Base-by-base conservation (phyloP, 78 protist species). In the Anaeramoeba flamelloides region DNA sequence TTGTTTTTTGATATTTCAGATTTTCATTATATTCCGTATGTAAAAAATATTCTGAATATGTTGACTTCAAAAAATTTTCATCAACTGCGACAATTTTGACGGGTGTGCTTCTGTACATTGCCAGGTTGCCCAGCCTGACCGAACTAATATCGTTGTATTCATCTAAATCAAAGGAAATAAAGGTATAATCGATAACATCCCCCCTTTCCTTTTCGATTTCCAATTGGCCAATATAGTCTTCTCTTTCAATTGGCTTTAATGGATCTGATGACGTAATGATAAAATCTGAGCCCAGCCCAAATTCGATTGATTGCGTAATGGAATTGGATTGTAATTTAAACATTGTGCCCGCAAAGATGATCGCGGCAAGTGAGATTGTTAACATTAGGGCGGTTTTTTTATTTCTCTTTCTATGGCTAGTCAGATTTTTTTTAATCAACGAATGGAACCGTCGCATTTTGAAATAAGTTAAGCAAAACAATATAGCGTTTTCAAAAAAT, bases 321-420 rank as follows among this genome's bases (percentile, higher is more conserved):
- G 84, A 40, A 38, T 33, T 32, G 3, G 89, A 86, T 32, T 87
- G 90, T 36, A 90, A 86, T 30, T 86, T 4, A 77, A 92, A 92
- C 39, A 87, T 77, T 17, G 89, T 79, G 4, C 92, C 94, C n/a
- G 89, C 91, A 80, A 91, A 92, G 39, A 92, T 88, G 75, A 92
- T 82, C 69, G 84, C 88, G 2, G 94, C 86, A 34, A 89, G 12
- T 36, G 86, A 36, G 2, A 81, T 82, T 2, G 93, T 91, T 34
- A 92, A 87, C 92, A 92, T 91, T 8, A 91, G 41, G 30, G 88
- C 91, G 2, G 96, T 91, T 82, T 90, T 92, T 40, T 77, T 17
- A 38, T 86, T 90, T 31, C 95, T 65, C 38, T 39, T 1, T 1
- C 92, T 77, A 31, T 91, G 94, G 32, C 86, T 77, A 8, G 85